Base-by-base conservation (phyloP, 2,329 filamentous ascomycete species). In the Sclerotinia nivalis region DNA sequence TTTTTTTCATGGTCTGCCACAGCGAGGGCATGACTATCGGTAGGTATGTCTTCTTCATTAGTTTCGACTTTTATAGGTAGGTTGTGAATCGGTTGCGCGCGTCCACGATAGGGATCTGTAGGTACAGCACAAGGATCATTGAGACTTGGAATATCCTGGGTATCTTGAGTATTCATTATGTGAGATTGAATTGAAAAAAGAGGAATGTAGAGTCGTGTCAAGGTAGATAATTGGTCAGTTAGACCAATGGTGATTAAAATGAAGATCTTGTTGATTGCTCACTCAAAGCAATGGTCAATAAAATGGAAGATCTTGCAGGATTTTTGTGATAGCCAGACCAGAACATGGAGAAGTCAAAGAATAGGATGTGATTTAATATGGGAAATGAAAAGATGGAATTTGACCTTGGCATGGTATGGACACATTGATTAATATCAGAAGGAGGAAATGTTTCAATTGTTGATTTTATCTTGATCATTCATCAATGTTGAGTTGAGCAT, bases 1-100 rank as follows among this genome's bases (percentile, higher is more conserved):
- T 78, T 78, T 54, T 81, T 76, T 25, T 80, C 80, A 71, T 80
- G 79, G 56, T 82, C 79, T 28, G 76, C 76, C 69, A 79, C 78
- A 22, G 82, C 82, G 4, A 83, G 74, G 22, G 77, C 79, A 77
- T 84, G 82, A 66, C 80, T 82, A 22, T 80, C 79, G 31, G 80
- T 80, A 18, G 80, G 80, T 13, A 67, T 67, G n/a, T 76, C 75
- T 69, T 74, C 72, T 62, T 71, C 71, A 25, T 72, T 73, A 40
- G 70, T 70, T 50, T 75, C 74, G n/a, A 75, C 72, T 9, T 73
- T 66, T 56, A 74, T 67, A 37, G 75, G 76, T 54, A 56, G 74
- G 74, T 60, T 72, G 67, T 56, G 66, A 71, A 50, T 49, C 34
- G 58, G 47, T n/a, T 54, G 58, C 18, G 56, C 47, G 47, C 61